A percentile compares a stretch with the other conserved stretches of the same genome.
These are phyloP conservation scores for Trametes versicolor DNA, from an alignment of 1,284 basidiomycete species.

Conservation along the genomic window DNA sequence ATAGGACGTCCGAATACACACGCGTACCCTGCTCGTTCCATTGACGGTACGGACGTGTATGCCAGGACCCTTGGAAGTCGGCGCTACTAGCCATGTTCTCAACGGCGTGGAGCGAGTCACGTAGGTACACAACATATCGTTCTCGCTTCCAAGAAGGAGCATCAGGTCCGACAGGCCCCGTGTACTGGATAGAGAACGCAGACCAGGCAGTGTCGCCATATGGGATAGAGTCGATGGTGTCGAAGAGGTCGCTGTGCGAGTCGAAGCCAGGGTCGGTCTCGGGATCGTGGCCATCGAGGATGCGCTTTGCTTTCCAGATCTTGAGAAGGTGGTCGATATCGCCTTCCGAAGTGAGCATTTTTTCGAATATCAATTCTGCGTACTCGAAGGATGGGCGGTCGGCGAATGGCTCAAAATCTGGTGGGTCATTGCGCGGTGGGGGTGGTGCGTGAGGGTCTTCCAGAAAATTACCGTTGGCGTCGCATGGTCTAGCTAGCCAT, in stretches of 20 bases:
- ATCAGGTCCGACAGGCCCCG: constrained; percentile 16
- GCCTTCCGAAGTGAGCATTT: constrained; percentile 9
- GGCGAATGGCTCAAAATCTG: not conserved
- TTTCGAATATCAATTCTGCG: constrained; percentile 23
- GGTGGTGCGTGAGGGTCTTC: constrained; percentile 11
- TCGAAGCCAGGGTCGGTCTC: not conserved
- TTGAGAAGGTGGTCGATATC: constrained; percentile 24
- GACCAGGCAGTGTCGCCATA: not conserved
- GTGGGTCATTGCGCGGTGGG: not conserved
- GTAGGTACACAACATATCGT: constrained; percentile 27
- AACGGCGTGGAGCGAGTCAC: constrained; percentile 21
- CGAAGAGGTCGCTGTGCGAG: not conserved
- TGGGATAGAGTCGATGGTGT: not conserved
- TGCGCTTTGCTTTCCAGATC: not conserved
- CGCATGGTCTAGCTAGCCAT: constrained; percentile 12
- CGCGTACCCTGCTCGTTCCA: constrained; percentile 8
- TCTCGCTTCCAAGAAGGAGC: constrained; percentile 32
- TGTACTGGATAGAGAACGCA: constrained; percentile 11
- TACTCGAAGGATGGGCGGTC: not conserved
- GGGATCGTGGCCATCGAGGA: constrained; percentile 2
- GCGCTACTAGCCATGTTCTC: constrained; percentile 25
- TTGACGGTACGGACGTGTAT: constrained; percentile 14
- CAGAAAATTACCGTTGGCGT: constrained; percentile 18
- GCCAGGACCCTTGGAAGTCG: constrained; percentile 9
- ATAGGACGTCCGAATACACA: constrained; percentile 24